Evolutionary conservation across 2,329 filamentous ascomycete genomes (phyloP).

Genomic region (Calonectria henricotiae): DNA sequence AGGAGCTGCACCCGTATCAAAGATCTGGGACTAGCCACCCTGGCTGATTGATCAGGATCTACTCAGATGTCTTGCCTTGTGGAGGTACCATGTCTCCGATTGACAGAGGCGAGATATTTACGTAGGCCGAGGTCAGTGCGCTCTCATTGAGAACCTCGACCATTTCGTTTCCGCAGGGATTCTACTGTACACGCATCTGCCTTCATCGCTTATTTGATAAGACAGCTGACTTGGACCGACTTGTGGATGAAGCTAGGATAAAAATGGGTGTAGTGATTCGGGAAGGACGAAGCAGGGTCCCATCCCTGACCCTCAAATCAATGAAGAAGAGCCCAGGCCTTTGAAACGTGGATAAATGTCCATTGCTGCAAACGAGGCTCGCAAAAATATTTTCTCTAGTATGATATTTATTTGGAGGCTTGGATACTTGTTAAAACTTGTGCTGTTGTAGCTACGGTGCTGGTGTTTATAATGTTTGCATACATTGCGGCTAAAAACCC

Average conservation of each 20-base stretch:
- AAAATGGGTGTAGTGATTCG: neutral
- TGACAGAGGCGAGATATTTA: neutral
- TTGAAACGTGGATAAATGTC: too few species aligned
- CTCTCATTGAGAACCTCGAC: neutral
- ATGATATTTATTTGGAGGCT: too few species aligned
- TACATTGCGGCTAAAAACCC: too few species aligned
- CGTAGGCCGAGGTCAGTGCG: neutral
- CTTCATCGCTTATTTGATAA: too few species aligned
- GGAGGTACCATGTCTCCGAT: neutral
- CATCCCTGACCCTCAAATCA: neutral
- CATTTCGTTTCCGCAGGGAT: neutral
- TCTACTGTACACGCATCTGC: neutral
- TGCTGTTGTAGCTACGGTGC: too few species aligned
- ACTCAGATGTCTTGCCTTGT: neutral
- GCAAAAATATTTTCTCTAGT: too few species aligned
- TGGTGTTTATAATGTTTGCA: too few species aligned
- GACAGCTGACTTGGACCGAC: neutral
- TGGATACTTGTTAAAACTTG: too few species aligned
- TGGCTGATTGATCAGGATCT: neutral
- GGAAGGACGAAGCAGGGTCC: neutral
- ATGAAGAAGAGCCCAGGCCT: too few species aligned
- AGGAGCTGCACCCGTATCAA: neutral
- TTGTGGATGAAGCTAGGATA: neutral
- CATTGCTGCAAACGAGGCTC: too few species aligned
- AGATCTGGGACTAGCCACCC: neutral